Base-by-base conservation (phyloP, 768 basidiomycete species). In the Suillus alpinus region DNA sequence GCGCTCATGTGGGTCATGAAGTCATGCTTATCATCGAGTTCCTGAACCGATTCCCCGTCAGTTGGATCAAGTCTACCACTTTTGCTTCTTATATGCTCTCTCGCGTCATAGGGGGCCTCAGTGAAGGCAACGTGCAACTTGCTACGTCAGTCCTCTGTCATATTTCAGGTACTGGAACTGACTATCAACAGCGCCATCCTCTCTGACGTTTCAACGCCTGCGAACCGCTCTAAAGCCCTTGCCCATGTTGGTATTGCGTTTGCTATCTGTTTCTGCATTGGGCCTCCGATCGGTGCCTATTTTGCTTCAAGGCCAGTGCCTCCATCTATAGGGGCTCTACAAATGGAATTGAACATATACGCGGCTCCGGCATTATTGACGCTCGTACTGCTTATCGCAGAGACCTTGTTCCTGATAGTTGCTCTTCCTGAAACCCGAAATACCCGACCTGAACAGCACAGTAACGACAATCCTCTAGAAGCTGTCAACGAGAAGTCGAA, bases 71-170 rank as follows among this genome's bases (percentile, higher is more conserved):
- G 68, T 94, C 94, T 0, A 95, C 95, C 2, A 86, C 91, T 0
- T 98, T 97, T 72, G 91, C 89, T 1, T 88, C 91, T 0, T 98
- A 93, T 71, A 81, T 94, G 80, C 83, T 95, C 29, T 94, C 95
- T 9, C 85, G 96, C 14, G 80, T 98, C 6, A 86, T 98, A 39
- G 95, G 95, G 10, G 96, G 96, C 4, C 78, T 98, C 9, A 94
- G 92, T 68, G 96, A 99, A 78, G 96, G 96, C 49, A 99, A 99
- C 69, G 96, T 98, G 12, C 96, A 99, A 71, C 80, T 99, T 49
- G 91, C 92, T 50, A 95, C 95, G 94, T 94, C 69, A 66, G 89
- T 82, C 36, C 51, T 29, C 36, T 39, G n/a, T 26, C 8, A 18
- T 63, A 34, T 34, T 29, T 46, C 9, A 52, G 20, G 31, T 16